phyloP scores from a whole-genome alignment of 2,329 filamentous ascomycete genomes.

The Trichoderma lentiforme region DNA sequence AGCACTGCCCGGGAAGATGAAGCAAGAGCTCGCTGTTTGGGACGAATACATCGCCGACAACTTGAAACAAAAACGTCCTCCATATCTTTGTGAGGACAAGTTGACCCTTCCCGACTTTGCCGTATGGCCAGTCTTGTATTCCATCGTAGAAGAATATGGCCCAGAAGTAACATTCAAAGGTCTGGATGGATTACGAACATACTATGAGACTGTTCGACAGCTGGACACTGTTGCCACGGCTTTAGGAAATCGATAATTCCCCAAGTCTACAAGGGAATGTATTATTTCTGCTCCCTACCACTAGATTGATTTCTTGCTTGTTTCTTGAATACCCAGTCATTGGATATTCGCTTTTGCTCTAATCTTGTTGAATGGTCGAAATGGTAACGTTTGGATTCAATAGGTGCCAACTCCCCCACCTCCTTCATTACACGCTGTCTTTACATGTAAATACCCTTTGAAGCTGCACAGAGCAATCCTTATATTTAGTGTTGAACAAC shows the following conservation, averaged over 20 bases:
- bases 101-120: constrained; percentile 53
- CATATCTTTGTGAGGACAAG: constrained; percentile 44
- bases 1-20: constrained; percentile 25
- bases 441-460: neutral
- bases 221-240: constrained; percentile 26
- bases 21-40: constrained; percentile 40
- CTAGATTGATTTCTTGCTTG: neutral
- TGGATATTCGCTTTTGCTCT: neutral
- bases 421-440: neutral
- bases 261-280: neutral
- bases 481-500: neutral
- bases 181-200: constrained; percentile 32
- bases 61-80: constrained; percentile 23
- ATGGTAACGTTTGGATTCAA: neutral
- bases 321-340: neutral
- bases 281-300: neutral
- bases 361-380: neutral
- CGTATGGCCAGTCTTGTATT: constrained; percentile 54
- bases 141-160: constrained; percentile 38
- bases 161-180: constrained; percentile 29
- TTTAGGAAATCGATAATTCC: constrained; percentile 17
- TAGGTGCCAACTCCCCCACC: neutral
- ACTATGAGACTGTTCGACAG: constrained; percentile 34
- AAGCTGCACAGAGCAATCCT: neutral
- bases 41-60: constrained; percentile 32